Conservation (phyloP, 768 basidiomycete genomes). For the Leccinum rimulosum region DNA sequence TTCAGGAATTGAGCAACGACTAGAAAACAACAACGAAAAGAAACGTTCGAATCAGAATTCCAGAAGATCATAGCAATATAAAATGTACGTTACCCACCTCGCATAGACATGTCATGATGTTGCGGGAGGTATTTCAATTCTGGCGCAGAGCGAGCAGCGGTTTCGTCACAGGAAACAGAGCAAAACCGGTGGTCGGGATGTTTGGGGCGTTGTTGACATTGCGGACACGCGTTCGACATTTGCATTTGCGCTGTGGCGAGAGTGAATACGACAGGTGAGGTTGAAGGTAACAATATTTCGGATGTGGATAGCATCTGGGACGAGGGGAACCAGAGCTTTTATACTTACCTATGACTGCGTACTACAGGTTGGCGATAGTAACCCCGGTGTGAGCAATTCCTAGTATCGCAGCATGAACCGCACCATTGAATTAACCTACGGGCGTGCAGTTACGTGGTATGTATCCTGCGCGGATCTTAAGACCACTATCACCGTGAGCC, state of each 20-base stretch:
- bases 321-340: background rate
- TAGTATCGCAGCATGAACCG: too few relatives aligned
- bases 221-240: conserved; percentile 14
- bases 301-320: too few relatives aligned
- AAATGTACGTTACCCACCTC: background rate
- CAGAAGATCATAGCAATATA: background rate
- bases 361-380: too few relatives aligned
- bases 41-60: background rate
- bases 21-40: background rate
- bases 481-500: too few relatives aligned
- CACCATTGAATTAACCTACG: too few relatives aligned
- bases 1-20: conserved; percentile 12
- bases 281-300: conserved; percentile 8
- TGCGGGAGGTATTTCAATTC: conserved; percentile 11
- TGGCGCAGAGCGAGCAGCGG: conserved; percentile 16
- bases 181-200: conserved; percentile 21
- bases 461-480: too few relatives aligned
- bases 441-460: too few relatives aligned
- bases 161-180: conserved; percentile 11
- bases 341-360: background rate
- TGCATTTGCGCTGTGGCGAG: background rate
- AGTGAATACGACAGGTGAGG: background rate
- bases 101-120: conserved; percentile 7
- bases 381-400: too few relatives aligned
- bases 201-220: conserved; percentile 14